Base-by-base conservation (phyloP, 2,329 filamentous ascomycete species). In the Rhynchosporium agropyri region DNA sequence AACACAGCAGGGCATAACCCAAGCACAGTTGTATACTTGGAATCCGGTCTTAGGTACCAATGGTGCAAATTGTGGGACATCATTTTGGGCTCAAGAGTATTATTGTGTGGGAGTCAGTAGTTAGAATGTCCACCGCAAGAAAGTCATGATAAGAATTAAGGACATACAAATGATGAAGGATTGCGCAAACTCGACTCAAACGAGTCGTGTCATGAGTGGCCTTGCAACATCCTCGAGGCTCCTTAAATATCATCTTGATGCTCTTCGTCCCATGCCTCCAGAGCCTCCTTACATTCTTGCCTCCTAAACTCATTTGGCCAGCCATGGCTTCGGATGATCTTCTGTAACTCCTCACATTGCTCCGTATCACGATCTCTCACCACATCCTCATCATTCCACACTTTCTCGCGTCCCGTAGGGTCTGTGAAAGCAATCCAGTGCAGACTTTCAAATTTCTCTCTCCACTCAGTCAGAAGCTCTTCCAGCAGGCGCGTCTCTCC, bases 1-100 rank as follows among this genome's bases (percentile, higher is more conserved):
- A 3, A 57, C 50, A 36, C 54, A 62, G 15, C 69, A 73, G 53
- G 65, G 66, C 20, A 71, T 75, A 45, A 66, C 67, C 8, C 57
- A 64, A 9, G 62, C 55, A 5, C 56, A 73, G 12, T 66, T 75
- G 12, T 74, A 74, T 51, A 60, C 62, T 2, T 75, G 72, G 72
- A 75, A 75, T 58, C 20, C 65, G 6, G 66, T 72, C 3, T 62
- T 75, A 2, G 72, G 69, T n/a, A 20, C 48, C 1, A 46, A 61
- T 20, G 70, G 73, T 10, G 64, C 63, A n/a, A 70, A 74, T 55
- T 74, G 73, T 51, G 59, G 53, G 4, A 38, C 69, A 63, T 13
- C 51, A 59, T n/a, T 63, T 48, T 71, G 65, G 70, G 42, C 53
- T 28, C 26, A 56, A 2, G 55, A 59, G 12, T 62, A 56, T 38